A percentile compares a stretch with the other conserved stretches of the same genome.
These are phyloP conservation scores for Pyracantha coccinea DNA, from an alignment of 331 rosid species.

Conservation along the genomic window DNA sequence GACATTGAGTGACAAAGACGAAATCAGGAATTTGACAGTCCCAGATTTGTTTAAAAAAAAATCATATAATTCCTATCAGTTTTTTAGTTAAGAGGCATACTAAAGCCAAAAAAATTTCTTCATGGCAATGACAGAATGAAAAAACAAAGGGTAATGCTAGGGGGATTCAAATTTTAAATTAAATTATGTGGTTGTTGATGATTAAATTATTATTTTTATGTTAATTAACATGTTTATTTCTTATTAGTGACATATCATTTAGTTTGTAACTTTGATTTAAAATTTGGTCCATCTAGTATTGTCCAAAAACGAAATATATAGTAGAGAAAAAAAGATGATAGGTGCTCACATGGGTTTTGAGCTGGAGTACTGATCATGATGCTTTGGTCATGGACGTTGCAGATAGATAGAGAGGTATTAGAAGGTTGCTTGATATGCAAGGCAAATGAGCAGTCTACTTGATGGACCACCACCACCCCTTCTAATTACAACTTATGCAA, in stretches of 20 bases:
- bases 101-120: constrained; percentile 1
- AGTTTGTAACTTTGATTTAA: no score
- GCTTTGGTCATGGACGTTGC: constrained; percentile 84
- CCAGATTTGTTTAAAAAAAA: neutral
- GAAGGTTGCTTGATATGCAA: constrained; percentile 76
- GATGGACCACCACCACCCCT: constrained; percentile 89
- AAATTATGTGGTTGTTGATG: no score
- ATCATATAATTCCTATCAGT: no score
- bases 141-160: no score
- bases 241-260: no score
- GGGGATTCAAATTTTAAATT: no score
- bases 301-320: neutral
- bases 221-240: no score
- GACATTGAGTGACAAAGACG: constrained; percentile 39
- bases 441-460: constrained; percentile 71
- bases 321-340: constrained; percentile 36
- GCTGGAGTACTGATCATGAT: constrained; percentile 80
- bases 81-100: neutral
- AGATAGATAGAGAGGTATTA: constrained; percentile 22
- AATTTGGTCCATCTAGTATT: no score
- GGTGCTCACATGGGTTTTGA: constrained; percentile 78
- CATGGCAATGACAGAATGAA: neutral
- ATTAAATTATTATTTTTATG: no score
- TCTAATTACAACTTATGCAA: constrained; percentile 37
- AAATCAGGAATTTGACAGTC: constrained; percentile 20